Evolutionary conservation across 805 yeast species (phyloP), one percentile per base, ranked within the genome.

Genomic region (Myxozyma mucilagina): DNA sequence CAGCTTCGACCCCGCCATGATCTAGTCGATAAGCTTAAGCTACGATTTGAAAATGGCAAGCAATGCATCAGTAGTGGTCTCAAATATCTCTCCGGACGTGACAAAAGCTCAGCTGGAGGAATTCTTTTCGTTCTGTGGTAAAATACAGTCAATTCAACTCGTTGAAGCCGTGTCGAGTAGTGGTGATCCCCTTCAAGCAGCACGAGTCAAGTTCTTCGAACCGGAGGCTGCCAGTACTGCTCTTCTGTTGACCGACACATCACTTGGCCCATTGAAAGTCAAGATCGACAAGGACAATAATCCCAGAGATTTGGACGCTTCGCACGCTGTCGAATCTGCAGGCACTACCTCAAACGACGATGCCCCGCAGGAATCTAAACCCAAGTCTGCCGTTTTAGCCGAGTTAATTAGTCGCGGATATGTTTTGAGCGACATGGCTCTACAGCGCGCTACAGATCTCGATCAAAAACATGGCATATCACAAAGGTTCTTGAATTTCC

Each of bases 41-140:
- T 13, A 45, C 34, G 13, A n/a, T 10, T 36, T 16, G 35, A 14
- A 16, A 34, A 34, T 9, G 9, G 14, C 7, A 24, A 31, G n/a
- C 20, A 64, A 56, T 61, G 34, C 63, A 14, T 50, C 84, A 9
- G 76, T 87, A 48, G 76, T 80, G 61, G 90, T 84, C 24, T 79
- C 84, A 16, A 80, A 84, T 63, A 79, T 87, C 44, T 83, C 89
- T 44, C 67, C 74, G 3, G 66, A 78, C 35, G 80, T 85, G 43
- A 67, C 83, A 4, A 76, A 79, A 49, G 78, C 79, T 43, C 83
- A 86, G 68, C 72, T 87, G 38, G 74, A 77, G 47, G 87, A 87
- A 62, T 88, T 88, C 74, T 88, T 89, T 74, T 78, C 87, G 29
- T 88, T 88, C 73, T 87, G 94, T 71, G 96, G 96, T 16, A 80